Percentiles rank a stretch among this genome's conserved stretches.
phyloP scores from a whole-genome alignment of 495 filamentous ascomycete genomes.

The Aspergillus panamensis region DNA sequence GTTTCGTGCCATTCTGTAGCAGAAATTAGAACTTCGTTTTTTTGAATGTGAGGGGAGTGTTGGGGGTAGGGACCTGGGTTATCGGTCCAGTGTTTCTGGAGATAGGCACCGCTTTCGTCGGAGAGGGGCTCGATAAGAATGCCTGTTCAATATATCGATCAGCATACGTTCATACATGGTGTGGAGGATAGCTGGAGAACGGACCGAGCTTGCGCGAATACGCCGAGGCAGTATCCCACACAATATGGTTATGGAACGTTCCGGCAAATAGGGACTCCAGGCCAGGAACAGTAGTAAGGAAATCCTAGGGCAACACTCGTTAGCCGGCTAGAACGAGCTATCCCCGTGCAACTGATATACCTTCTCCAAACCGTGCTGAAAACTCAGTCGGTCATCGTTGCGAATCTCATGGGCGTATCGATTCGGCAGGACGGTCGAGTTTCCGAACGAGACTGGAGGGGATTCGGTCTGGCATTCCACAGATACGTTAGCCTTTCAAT shows the following conservation, averaged over 20 bases:
- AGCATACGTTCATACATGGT: too few species aligned
- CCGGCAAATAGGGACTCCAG: conserved; percentile 3
- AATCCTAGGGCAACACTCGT: not conserved
- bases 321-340: not conserved
- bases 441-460: conserved; percentile 1
- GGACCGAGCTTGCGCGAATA: conserved; percentile 1
- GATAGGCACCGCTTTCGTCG: not conserved
- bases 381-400: conserved; percentile 6
- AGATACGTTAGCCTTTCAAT: not conserved
- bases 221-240: conserved; percentile 7
- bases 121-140: not conserved
- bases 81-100: not conserved
- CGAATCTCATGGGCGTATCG: conserved; percentile 10
- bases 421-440: not conserved
- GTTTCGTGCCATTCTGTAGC: conserved; percentile 23
- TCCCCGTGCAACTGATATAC: not conserved
- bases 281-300: conserved; percentile 3
- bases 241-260: conserved; percentile 5
- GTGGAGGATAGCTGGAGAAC: too few species aligned
- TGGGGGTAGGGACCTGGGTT: not conserved
- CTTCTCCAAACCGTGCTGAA: not conserved
- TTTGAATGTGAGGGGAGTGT: too few species aligned
- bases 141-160: too few species aligned
- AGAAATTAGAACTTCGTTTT: too few species aligned
- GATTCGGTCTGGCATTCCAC: not conserved